Conservation (phyloP, 2,329 filamentous ascomycete species). For the Claviceps sp. region DNA sequence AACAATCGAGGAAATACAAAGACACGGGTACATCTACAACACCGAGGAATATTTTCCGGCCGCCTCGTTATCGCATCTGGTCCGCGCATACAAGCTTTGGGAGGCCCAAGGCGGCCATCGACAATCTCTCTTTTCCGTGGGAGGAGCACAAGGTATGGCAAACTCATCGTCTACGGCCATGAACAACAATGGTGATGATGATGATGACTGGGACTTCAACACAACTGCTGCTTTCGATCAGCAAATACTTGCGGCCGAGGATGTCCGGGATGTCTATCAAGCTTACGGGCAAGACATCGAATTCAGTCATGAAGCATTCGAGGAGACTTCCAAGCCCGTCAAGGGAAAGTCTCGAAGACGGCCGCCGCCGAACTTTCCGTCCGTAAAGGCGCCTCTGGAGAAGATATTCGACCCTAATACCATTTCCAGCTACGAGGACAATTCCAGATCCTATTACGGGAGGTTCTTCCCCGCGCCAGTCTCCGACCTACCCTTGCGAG, state of each 20-base stretch:
- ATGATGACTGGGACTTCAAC: constrained; percentile 57
- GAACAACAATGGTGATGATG: constrained; percentile 20
- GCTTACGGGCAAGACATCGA: constrained; percentile 47
- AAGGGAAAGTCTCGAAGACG: constrained; percentile 41
- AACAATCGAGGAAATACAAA: constrained; percentile 53
- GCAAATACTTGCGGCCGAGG: constrained; percentile 37
- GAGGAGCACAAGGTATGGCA: constrained; percentile 41
- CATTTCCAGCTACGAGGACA: constrained; percentile 50
- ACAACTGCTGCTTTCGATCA: constrained; percentile 52
- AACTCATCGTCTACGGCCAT: constrained; percentile 30
- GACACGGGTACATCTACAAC: constrained; percentile 54
- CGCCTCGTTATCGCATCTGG: constrained; percentile 47
- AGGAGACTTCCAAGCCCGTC: constrained; percentile 37
- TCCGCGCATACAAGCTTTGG: constrained; percentile 63
- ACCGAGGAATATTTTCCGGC: constrained; percentile 52
- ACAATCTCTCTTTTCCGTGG: constrained; percentile 46
- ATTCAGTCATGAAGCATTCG: constrained; percentile 30
- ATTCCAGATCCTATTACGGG: constrained; percentile 47
- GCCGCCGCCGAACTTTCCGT: constrained; percentile 44
- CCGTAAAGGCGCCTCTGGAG: constrained; percentile 45
- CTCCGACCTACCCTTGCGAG: constrained; percentile 46
- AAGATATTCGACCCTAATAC: constrained; percentile 55
- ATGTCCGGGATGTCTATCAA: constrained; percentile 46
- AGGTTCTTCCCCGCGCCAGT: constrained; percentile 24
- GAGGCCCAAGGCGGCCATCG: constrained; percentile 60